These are phyloP conservation scores for Termitomyces sp. DNA, from an alignment of 768 basidiomycete species.

Conservation along the genomic window DNA sequence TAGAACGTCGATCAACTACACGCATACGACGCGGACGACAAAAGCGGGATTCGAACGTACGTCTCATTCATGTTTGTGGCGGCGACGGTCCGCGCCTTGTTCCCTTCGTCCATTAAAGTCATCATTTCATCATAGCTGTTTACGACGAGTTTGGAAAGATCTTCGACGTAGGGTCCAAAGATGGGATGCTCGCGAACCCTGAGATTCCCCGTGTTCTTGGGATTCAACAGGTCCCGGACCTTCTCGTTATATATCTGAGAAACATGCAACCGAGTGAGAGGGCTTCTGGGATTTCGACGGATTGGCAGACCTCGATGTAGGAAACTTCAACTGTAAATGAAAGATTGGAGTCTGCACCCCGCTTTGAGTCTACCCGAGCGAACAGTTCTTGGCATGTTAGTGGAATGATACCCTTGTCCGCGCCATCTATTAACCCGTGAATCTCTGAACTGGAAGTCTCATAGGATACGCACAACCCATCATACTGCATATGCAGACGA, in stretches of 20 bases:
- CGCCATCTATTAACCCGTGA: slow-evolving; percentile 59
- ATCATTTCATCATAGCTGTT: slow-evolving; percentile 95
- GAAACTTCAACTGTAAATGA: slow-evolving; percentile 96
- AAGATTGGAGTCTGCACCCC: slow-evolving; percentile 56
- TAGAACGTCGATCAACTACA: slow-evolving; percentile 4
- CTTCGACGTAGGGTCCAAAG: slow-evolving; percentile 97
- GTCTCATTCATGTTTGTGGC: slow-evolving; percentile 99
- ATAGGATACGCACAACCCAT: slow-evolving; percentile 78
- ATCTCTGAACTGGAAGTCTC: background rate
- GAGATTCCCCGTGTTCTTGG: slow-evolving; percentile 93
- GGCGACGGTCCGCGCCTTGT: slow-evolving; percentile 96
- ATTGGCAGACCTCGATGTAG: slow-evolving; percentile 75
- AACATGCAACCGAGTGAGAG: background rate
- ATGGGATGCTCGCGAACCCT: slow-evolving; percentile 97
- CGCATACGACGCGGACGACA: slow-evolving; percentile 1
- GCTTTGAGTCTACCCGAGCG: slow-evolving; percentile 67
- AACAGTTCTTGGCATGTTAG: slow-evolving; percentile 94
- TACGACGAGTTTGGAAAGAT: slow-evolving; percentile 90
- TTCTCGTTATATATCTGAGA: slow-evolving; percentile 92
- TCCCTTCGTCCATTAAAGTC: slow-evolving; percentile 99
- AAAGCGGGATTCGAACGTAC: slow-evolving; percentile 32
- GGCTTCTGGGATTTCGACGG: background rate
- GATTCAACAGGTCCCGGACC: slow-evolving; percentile 95
- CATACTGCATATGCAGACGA: slow-evolving; percentile 53
- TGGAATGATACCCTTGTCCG: slow-evolving; percentile 97